phyloP scores from a whole-genome alignment of 2,329 filamentous ascomycete genomes.

The Colletotrichum lentis region DNA sequence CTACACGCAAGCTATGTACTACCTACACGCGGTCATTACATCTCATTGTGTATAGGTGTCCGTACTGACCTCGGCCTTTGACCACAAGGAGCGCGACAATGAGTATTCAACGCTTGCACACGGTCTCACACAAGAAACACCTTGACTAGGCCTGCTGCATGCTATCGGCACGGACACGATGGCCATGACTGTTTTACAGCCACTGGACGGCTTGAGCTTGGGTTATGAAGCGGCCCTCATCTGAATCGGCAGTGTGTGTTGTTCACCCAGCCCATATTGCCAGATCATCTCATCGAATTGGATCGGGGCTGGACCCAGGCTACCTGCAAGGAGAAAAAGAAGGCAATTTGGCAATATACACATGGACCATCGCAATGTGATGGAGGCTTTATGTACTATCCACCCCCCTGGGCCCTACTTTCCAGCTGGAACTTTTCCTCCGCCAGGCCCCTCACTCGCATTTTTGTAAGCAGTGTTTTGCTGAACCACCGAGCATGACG shows the following conservation, averaged over 20 bases:
- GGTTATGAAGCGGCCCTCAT: not conserved
- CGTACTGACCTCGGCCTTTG: not conserved
- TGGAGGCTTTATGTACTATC: not conserved
- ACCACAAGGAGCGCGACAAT: not conserved
- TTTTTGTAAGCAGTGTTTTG: constrained; percentile 11
- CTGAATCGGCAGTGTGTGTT: not conserved
- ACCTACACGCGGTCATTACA: not conserved
- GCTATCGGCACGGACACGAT: not conserved
- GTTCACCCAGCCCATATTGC: not conserved
- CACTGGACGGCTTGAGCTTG: not conserved
- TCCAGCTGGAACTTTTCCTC: constrained; percentile 33
- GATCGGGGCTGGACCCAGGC: not conserved
- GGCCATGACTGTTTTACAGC: not conserved
- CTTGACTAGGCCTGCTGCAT: not conserved
- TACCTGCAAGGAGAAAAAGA: not conserved
- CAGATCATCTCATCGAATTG: not conserved
- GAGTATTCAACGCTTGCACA: not conserved
- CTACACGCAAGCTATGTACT: not conserved
- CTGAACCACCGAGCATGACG: constrained; percentile 5
- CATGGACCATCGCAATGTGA: not conserved
- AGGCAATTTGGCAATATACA: not conserved
- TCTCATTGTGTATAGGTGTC: not conserved
- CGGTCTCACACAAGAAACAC: no score
- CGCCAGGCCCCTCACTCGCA: constrained; percentile 25
- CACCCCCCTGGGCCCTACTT: not conserved